Base-by-base conservation (phyloP, 257 asterid species). In the Nicotiana undulata region DNA sequence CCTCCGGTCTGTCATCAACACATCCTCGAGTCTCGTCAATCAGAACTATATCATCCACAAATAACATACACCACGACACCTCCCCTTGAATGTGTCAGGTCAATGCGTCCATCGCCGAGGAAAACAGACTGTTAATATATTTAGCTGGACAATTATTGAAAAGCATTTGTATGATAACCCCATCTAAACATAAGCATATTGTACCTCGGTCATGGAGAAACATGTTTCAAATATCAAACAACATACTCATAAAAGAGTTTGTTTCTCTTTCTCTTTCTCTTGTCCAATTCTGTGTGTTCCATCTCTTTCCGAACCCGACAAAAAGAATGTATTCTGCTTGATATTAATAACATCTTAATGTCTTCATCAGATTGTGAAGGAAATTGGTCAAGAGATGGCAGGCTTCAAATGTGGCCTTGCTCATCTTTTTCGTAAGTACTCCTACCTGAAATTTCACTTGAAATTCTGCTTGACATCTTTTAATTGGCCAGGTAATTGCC, bases 341-440 rank as follows among this genome's bases (percentile, higher is more conserved):
- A 63, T 83, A 13, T 60, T 24, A 60, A 10, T 79, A 40, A 40
- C 65, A 2, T 9, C 63, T 22, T 83, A 82, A 32, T 83, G 12
- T 76, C 40, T 84, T 56, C 80, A 77, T 76, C 90, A 95, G 99
- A 89, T 95, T 81, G 11, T 93, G 85, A 92, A 89, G 88, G 99
- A 92, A 88, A 90, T 93, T 81, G 97, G 90, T 82, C 94, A 92
- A 86, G 99, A 93, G 80, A 81, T 93, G 76, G 87, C 95, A 18
- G 95, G 87, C 67, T 93, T 93, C 86, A 88, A 90, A 84, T 93
- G 97, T 83, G 99, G 99, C 83, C 92, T 93, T 76, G 99, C 98
- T 44, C 98, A 95, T 82, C 83, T 95, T 79, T 95, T 95, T 80
- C 51, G 99, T 95, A 86, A 88, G 97, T 26, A n/a, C 24, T 17